These are phyloP conservation scores for Cylindricascospora bacillispora DNA, from an alignment of 1,139 yeast genomes.

Conservation along the genomic window DNA sequence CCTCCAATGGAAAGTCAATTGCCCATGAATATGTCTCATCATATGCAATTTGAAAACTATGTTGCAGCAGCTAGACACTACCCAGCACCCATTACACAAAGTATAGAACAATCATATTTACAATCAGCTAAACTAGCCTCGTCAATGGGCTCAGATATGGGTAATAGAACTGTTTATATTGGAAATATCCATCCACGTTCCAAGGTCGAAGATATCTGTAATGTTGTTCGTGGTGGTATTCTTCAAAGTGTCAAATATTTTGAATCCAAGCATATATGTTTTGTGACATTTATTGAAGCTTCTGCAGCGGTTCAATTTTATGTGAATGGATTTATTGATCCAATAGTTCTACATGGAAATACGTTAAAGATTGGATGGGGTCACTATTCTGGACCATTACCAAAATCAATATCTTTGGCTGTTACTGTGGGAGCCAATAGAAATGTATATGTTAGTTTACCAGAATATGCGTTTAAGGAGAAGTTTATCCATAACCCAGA, in stretches of 20 bases:
- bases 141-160: conserved; percentile 64
- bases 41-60: too few relatives aligned
- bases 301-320: conserved; percentile 74
- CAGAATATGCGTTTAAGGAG: conserved; percentile 29
- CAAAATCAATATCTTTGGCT: conserved; percentile 61
- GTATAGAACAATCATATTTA: conserved; percentile 47
- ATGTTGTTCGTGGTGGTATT: conserved; percentile 73
- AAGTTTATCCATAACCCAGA: conserved; percentile 23
- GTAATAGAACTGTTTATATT: conserved; percentile 66
- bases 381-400: conserved; percentile 64
- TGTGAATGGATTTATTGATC: conserved; percentile 67
- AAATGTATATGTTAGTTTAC: conserved; percentile 63
- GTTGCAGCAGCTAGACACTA: too few relatives aligned
- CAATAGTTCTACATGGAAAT: conserved; percentile 61
- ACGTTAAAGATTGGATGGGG: conserved; percentile 81
- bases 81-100: conserved; percentile 26
- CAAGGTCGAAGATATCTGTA: conserved; percentile 71
- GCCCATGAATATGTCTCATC: not conserved
- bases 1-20: not conserved
- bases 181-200: conserved; percentile 68
- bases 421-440: conserved; percentile 76
- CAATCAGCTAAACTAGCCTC: conserved; percentile 68
- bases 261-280: conserved; percentile 71
- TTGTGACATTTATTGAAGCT: conserved; percentile 67
- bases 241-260: conserved; percentile 59